These are phyloP conservation scores for Volvox africanus DNA, from an alignment of 139 green algal species.

Conservation along the genomic window DNA sequence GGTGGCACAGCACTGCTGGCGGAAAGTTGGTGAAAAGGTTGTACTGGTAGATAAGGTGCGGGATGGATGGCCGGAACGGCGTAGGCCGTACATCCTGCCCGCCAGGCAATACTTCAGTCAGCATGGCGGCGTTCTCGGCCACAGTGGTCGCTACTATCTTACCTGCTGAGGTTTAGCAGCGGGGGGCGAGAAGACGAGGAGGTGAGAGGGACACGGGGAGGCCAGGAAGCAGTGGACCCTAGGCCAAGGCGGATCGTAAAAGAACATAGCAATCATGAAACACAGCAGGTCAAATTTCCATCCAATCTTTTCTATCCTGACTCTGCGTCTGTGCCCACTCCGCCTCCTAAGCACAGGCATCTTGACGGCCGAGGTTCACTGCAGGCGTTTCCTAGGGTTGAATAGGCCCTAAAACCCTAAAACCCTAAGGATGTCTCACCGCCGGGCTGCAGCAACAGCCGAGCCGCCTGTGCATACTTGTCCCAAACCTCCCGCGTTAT, in stretches of 20 bases:
- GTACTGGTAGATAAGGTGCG: slow-evolving; percentile 65
- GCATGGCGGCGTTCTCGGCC: slow-evolving; percentile 72
- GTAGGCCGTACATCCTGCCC: slow-evolving; percentile 11
- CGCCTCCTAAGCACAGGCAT: too few species aligned
- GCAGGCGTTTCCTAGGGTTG: too few species aligned
- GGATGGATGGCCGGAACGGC: slow-evolving; percentile 80
- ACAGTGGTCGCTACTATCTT: slow-evolving; percentile 79
- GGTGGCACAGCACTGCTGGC: slow-evolving; percentile 33
- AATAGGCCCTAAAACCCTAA: too few species aligned
- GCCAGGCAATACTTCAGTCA: slow-evolving; percentile 67
- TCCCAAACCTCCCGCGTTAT: slow-evolving; percentile 83
- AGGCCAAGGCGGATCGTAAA: too few species aligned
- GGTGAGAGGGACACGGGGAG: too few species aligned
- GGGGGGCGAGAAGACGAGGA: not conserved
- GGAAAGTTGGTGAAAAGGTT: slow-evolving; percentile 40
- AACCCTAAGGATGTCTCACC: not conserved
- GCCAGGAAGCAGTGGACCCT: too few species aligned
- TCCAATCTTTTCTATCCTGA: too few species aligned
- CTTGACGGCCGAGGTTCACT: too few species aligned
- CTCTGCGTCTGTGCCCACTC: too few species aligned
- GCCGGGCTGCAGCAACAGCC: slow-evolving; percentile 67
- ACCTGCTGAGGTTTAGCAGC: slow-evolving; percentile 1
- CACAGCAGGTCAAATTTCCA: too few species aligned
- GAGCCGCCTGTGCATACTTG: slow-evolving; percentile 71
- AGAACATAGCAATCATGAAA: too few species aligned